Conservation (phyloP, 345 rosid genomes). For the Eutrema yunnanense region DNA sequence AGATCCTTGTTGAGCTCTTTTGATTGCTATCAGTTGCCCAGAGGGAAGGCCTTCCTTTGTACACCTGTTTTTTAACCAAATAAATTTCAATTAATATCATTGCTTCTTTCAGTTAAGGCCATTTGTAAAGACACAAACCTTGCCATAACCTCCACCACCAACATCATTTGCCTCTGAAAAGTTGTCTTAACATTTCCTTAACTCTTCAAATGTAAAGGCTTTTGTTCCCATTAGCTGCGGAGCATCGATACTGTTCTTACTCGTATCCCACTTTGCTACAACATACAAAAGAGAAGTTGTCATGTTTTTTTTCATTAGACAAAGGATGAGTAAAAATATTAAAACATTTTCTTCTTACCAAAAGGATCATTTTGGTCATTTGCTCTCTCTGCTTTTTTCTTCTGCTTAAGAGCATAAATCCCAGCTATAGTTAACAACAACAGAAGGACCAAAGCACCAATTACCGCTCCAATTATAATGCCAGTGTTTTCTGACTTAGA, state of each 20-base stretch:
- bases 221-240: conserved; percentile 78
- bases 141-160: conserved; percentile 93
- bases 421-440: conserved; percentile 51
- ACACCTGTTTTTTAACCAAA: conserved; percentile 42
- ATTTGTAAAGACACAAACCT: conserved; percentile 34
- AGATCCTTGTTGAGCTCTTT: conserved; percentile 80
- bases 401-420: conserved; percentile 62
- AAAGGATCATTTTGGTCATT: conserved; percentile 54
- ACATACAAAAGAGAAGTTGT: conserved; percentile 1
- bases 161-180: conserved; percentile 62
- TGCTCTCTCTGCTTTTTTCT: conserved; percentile 63
- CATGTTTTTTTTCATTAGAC: background rate
- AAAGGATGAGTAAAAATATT: background rate
- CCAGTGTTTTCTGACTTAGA: conserved; percentile 39
- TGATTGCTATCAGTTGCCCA: conserved; percentile 59
- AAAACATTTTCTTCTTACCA: conserved; percentile 34
- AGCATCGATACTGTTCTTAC: conserved; percentile 41
- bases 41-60: conserved; percentile 54
- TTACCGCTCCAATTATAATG: conserved; percentile 60
- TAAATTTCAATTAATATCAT: background rate
- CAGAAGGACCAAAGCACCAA: conserved; percentile 48
- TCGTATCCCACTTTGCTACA: conserved; percentile 62
- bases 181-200: conserved; percentile 51
- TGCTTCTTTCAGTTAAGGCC: background rate
- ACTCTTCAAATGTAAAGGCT: conserved; percentile 64